Evolutionary conservation across 805 yeast genomes (phyloP).

Genomic region (Starmera dryadoides): DNA sequence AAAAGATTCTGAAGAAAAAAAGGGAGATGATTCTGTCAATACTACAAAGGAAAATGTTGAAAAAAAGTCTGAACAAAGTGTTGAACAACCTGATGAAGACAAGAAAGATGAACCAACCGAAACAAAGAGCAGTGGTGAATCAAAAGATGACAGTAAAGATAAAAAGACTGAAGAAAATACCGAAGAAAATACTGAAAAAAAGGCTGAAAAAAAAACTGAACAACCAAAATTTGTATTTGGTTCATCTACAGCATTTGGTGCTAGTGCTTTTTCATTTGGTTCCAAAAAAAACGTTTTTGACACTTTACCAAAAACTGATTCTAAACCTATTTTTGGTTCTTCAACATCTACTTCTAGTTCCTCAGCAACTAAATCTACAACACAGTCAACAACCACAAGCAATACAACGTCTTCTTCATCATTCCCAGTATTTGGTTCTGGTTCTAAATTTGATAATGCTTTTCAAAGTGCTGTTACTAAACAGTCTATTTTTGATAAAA

Average conservation of each 20-base stretch:
- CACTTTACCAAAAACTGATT: slow-evolving; percentile 33
- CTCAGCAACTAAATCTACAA: slow-evolving; percentile 10
- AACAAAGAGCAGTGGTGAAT: not conserved
- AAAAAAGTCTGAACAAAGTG: slow-evolving; percentile 1
- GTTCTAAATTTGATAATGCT: slow-evolving; percentile 44
- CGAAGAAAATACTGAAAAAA: slow-evolving; percentile 1
- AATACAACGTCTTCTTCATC: too few relatives aligned
- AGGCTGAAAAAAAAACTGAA: slow-evolving; percentile 3
- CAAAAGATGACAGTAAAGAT: not conserved
- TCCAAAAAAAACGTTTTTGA: slow-evolving; percentile 31
- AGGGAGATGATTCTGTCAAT: not conserved
- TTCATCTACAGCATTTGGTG: slow-evolving; percentile 41
- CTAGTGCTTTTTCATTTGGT: slow-evolving; percentile 27
- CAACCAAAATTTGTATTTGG: slow-evolving; percentile 52
- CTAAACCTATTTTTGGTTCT: slow-evolving; percentile 9
- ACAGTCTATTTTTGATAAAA: slow-evolving; percentile 50
- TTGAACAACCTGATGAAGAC: slow-evolving; percentile 3
- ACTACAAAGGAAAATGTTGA: not conserved
- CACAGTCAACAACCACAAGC: slow-evolving; percentile 1
- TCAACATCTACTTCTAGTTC: slow-evolving; percentile 5
- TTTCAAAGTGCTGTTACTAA: slow-evolving; percentile 43
- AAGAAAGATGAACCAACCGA: slow-evolving; percentile 2
- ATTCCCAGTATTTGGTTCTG: slow-evolving; percentile 37
- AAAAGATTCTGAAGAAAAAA: slow-evolving; percentile 1
- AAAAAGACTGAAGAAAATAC: slow-evolving; percentile 1